A percentile compares a stretch with the other conserved stretches of the same genome.
These are phyloP conservation scores for Prunus mongolica DNA, from an alignment of 306 rosid genomes.

Conservation along the genomic window DNA sequence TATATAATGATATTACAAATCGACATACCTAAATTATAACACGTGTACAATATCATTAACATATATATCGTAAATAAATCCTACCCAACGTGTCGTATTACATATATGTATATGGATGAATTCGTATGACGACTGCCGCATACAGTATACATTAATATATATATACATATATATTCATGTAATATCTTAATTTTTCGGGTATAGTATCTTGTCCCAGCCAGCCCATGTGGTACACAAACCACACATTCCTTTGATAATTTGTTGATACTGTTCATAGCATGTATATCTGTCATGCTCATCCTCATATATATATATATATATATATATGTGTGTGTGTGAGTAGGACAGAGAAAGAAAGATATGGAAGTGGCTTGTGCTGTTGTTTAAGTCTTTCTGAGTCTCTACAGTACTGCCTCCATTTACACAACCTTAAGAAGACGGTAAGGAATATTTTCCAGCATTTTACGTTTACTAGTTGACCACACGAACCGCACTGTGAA, in stretches of 20 bases:
- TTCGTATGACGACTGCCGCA: too few species aligned
- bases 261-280: slow-evolving; percentile 32
- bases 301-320: neutral
- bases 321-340: neutral
- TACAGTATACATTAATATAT: neutral
- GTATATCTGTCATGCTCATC: slow-evolving; percentile 12
- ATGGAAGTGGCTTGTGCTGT: neutral
- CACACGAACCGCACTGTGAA: neutral
- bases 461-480: neutral
- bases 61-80: too few species aligned
- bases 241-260: slow-evolving; percentile 8
- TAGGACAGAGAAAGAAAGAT: slow-evolving; percentile 30
- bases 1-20: too few species aligned
- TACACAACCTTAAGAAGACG: slow-evolving; percentile 29
- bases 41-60: too few species aligned
- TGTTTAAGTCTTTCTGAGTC: slow-evolving; percentile 8
- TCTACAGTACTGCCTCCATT: slow-evolving; percentile 17
- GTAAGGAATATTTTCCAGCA: slow-evolving; percentile 27
- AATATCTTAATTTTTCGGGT: neutral
- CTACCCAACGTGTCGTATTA: too few species aligned
- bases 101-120: too few species aligned
- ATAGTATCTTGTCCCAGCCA: neutral
- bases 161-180: neutral
- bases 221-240: neutral
- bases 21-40: too few species aligned